Evolutionary conservation across 768 basidiomycete species (phyloP).

Genomic region (Gymnopilus junonius): DNA sequence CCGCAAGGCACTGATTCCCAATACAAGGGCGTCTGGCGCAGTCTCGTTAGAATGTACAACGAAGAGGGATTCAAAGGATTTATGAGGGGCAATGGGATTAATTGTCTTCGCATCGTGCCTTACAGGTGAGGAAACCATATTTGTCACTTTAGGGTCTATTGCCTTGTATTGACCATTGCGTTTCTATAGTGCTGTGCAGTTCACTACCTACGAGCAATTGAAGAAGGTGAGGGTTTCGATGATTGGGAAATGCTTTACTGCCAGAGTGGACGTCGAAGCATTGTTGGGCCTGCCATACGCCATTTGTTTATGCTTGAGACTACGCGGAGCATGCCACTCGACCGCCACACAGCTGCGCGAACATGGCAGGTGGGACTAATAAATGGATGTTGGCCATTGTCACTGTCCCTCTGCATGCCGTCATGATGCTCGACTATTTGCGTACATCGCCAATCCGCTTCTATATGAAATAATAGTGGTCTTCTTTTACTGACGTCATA

Average conservation of each 20-base stretch:
- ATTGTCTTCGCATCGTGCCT: constrained; percentile 91
- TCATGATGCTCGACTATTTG: neutral
- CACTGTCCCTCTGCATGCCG: neutral
- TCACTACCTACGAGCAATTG: constrained; percentile 87
- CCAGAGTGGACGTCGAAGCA: neutral
- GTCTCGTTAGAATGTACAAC: constrained; percentile 86
- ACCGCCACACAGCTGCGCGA: neutral
- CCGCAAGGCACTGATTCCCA: constrained; percentile 61
- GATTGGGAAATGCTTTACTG: neutral
- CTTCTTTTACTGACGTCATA: constrained; percentile 38
- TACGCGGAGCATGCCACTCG: neutral
- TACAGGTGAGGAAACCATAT: constrained; percentile 57
- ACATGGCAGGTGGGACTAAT: neutral
- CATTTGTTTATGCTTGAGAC: neutral
- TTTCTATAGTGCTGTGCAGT: constrained; percentile 72
- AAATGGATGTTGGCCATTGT: neutral
- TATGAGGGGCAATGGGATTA: constrained; percentile 93
- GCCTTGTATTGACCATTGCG: constrained; percentile 3
- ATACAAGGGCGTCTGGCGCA: constrained; percentile 85
- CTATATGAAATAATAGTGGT: neutral
- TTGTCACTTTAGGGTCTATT: constrained; percentile 5
- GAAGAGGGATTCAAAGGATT: constrained; percentile 94
- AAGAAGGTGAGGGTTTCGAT: constrained; percentile 64
- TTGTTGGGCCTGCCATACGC: neutral
- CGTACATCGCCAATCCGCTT: neutral